phyloP scores from a whole-genome alignment of 1,139 yeast genomes.

The Candida sanyaensis region DNA sequence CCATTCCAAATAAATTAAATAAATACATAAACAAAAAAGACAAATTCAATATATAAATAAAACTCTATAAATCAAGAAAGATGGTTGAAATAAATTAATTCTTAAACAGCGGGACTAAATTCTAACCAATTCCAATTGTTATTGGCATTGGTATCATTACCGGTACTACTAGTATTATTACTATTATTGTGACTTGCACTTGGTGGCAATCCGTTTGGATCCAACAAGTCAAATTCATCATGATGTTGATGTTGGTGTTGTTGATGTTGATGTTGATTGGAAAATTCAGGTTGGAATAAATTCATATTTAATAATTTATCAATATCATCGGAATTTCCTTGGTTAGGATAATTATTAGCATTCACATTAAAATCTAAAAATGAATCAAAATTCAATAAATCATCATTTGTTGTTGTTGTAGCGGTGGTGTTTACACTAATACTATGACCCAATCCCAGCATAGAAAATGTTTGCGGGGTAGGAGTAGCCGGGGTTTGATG shows the following conservation, averaged over 20 bases:
- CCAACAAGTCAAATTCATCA: constrained; percentile 13
- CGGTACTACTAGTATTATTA: constrained; percentile 8
- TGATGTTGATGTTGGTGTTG: constrained; percentile 13
- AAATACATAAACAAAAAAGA: background rate
- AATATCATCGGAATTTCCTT: constrained; percentile 34
- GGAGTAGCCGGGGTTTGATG: background rate
- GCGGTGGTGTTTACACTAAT: background rate
- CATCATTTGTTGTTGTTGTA: constrained; percentile 8
- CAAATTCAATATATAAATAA: background rate
- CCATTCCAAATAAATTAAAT: background rate
- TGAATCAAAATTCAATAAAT: constrained; percentile 15
- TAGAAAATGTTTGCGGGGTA: background rate
- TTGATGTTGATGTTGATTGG: constrained; percentile 17
- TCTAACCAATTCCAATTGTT: constrained; percentile 34
- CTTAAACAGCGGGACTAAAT: constrained; percentile 20
- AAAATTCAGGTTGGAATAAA: constrained; percentile 37
- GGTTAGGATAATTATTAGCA: constrained; percentile 1
- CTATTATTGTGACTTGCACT: constrained; percentile 1
- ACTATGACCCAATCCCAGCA: constrained; percentile 1
- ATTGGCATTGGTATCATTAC: constrained; percentile 14
- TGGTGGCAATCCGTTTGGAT: constrained; percentile 14
- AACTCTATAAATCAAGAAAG: background rate
- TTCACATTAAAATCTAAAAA: constrained; percentile 14
- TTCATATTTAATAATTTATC: constrained; percentile 44
- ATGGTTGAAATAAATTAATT: no score